These are phyloP conservation scores for Backusella mclennaniae DNA, from an alignment of 192 early-diverging fungal genomes.

Conservation along the genomic window DNA sequence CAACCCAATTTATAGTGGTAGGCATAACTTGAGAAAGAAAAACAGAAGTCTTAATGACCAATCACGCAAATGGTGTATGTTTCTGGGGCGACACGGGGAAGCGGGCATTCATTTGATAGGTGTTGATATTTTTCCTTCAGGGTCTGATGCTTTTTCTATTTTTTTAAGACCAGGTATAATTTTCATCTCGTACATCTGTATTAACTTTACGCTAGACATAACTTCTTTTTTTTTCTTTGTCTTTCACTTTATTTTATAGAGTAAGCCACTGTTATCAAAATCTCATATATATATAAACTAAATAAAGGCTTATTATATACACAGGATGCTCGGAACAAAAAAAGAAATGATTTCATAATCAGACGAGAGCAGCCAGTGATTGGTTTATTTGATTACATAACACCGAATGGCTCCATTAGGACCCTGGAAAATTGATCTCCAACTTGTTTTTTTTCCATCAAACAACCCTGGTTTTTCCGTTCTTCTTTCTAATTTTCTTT, in stretches of 20 bases:
- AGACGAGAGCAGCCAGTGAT: background rate
- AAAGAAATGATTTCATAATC: constrained; percentile 6
- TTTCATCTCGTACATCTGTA: background rate
- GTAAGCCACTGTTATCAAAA: background rate
- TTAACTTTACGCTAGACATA: background rate
- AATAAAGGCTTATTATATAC: background rate
- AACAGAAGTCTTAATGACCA: background rate
- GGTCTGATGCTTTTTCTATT: background rate
- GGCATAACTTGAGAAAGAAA: background rate
- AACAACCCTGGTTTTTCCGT: constrained; percentile 4
- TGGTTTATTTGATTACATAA: constrained; percentile 5
- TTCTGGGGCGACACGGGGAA: constrained; percentile 13
- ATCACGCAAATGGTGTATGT: constrained; percentile 1
- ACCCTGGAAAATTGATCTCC: constrained; percentile 6
- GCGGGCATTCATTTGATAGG: constrained; percentile 8
- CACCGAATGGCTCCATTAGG: background rate
- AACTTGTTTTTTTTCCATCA: background rate
- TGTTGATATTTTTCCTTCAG: background rate
- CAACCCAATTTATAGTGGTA: constrained; percentile 4
- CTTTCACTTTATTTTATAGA: background rate
- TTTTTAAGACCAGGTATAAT: constrained; percentile 5
- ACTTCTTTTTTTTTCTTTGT: background rate
- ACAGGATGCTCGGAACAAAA: background rate
- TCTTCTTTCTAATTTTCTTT: background rate
- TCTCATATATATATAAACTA: background rate